phyloP scores from a whole-genome alignment of 106 monocot genomes.

The Acorus calamus region DNA sequence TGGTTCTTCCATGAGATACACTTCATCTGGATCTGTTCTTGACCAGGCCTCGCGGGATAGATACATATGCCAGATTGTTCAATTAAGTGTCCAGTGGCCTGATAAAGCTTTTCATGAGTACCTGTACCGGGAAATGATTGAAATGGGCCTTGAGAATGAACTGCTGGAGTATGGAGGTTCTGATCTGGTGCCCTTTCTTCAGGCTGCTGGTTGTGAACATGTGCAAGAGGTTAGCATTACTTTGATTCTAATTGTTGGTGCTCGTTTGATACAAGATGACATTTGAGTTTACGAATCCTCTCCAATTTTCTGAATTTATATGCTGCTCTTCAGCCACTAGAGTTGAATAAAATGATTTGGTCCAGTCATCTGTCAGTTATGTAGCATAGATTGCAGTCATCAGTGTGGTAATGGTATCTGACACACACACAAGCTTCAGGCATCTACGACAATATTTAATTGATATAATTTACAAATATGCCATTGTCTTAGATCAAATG shows the following conservation, averaged over 20 bases:
- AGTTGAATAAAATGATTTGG: no score
- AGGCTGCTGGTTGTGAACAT: constrained; percentile 63
- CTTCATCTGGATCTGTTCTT: constrained; percentile 32
- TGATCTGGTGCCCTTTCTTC: constrained; percentile 90
- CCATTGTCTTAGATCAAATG: no score
- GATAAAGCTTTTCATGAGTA: constrained; percentile 77
- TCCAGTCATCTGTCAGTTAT: no score
- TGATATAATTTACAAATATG: no score
- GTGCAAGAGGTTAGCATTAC: constrained; percentile 38
- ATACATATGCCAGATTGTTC: constrained; percentile 78
- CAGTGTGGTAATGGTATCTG: no score
- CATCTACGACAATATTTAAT: no score
- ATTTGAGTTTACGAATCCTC: no score
- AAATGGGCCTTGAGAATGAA: constrained; percentile 76
- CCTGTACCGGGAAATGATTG: constrained; percentile 72
- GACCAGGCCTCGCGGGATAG: constrained; percentile 54
- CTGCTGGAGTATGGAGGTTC: constrained; percentile 88
- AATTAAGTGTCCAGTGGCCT: constrained; percentile 81
- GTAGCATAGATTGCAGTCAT: no score
- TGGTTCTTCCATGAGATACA: constrained; percentile 12
- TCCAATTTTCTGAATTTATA: no score
- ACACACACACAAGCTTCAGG: no score
- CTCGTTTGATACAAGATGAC: no score
- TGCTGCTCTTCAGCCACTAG: no score
- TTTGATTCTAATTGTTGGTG: background rate